Evolutionary conservation across 1,284 basidiomycete genomes (phyloP).

Genomic region (Volvariella volvacea): DNA sequence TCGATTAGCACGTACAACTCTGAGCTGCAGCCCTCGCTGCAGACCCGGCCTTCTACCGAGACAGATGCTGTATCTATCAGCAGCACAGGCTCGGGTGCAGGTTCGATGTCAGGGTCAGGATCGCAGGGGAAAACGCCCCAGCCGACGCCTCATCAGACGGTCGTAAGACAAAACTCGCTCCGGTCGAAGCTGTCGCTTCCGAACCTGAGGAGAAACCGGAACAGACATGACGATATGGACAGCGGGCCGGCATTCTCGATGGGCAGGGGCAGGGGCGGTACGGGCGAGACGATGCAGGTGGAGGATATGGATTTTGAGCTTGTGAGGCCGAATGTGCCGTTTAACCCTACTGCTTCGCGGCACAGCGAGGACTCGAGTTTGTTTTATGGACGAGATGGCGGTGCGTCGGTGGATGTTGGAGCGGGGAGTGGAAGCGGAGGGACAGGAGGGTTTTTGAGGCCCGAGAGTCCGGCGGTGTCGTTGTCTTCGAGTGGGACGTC

Average conservation of each 20-base stretch:
- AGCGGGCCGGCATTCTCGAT: constrained; percentile 19
- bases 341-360: constrained; percentile 31
- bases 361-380: constrained; percentile 49
- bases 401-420: constrained; percentile 19
- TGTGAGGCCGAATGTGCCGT: constrained; percentile 45
- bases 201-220: constrained; percentile 42
- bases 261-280: constrained; percentile 9
- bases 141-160: no score
- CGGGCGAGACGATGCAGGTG: constrained; percentile 48
- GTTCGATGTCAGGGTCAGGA: constrained; percentile 17
- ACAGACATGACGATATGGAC: constrained; percentile 24
- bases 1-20: no score
- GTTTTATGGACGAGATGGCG: constrained; percentile 20
- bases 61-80: constrained; percentile 17
- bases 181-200: constrained; percentile 53
- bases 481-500: constrained; percentile 23
- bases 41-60: constrained; percentile 19
- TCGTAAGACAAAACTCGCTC: constrained; percentile 33
- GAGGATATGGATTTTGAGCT: constrained; percentile 78
- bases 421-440: constrained; percentile 14
- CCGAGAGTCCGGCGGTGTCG: constrained; percentile 47
- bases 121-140: no score
- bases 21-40: neutral
- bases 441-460: constrained; percentile 26
- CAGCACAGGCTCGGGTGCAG: constrained; percentile 17